Base-by-base conservation (phyloP, 1,284 basidiomycete species). In the Naganishia albida region DNA sequence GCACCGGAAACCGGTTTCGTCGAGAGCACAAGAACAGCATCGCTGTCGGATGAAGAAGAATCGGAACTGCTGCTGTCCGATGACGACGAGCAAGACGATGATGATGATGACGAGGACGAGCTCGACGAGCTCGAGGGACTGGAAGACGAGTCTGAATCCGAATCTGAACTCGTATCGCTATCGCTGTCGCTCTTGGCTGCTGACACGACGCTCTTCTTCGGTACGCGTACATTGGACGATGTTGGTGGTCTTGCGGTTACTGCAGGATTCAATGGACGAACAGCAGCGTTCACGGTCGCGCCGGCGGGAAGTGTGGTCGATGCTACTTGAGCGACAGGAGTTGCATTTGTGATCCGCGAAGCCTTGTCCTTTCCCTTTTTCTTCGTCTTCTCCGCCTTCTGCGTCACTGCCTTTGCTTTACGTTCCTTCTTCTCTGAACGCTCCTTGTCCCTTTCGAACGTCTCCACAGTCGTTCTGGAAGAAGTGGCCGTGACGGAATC, bases 91-190 rank as follows among this genome's bases (percentile, higher is more conserved):
- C 50, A 59, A 3, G 67, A 67, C 12, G 64, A 66, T 16, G 68
- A 65, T n/a, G 68, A 65, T 20, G 73, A 72, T 0, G 69, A 69
- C 25, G 26, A 51, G 1, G 70, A 72, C 15, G 70, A 70, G 1
- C 42, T 49, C 1, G 54, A 66, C 13, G 66, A 66, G 30, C 59
- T 39, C 39, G 67, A 67, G 26, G 70, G 67, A 2, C 62, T 52
- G 2, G 67, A 68, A 26, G 62, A 26, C 52, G 62, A 38, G 18
- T 53, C 49, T 39, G 46, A n/a, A 42, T 28, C 20, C 16, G 43
- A 50, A 46, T 67, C 48, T 16, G 50, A 28, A 34, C 25, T 38
- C 6, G 55, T 48, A 13, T 28, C 43, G 55, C 43, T 51, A 16
- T 8, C n/a, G 42, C 62, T 55, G 23, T 62, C 51, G 34, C 10